Conservation (phyloP, 805 yeast species). For the Pichia nanzhaoensis region DNA sequence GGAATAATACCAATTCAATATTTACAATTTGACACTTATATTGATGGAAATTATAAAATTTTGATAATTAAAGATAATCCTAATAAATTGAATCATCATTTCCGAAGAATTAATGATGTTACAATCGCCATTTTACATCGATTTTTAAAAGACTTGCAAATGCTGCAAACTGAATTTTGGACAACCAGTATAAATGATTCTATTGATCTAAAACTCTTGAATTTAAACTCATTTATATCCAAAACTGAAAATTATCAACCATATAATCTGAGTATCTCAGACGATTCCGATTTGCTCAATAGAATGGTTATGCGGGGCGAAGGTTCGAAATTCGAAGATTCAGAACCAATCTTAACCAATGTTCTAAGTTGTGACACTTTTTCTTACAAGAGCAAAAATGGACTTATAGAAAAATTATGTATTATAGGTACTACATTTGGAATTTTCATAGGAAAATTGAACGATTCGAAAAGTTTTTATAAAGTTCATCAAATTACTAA, state of each 20-base stretch:
- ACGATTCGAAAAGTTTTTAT: conserved; percentile 45
- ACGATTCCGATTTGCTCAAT: neutral
- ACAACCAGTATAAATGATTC: conserved; percentile 6
- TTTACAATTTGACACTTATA: conserved; percentile 13
- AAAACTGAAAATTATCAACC: conserved; percentile 20
- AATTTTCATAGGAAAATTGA: conserved; percentile 44
- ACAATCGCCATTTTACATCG: conserved; percentile 20
- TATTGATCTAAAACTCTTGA: conserved; percentile 12
- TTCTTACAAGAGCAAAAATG: neutral
- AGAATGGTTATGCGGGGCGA: neutral
- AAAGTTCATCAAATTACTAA: conserved; percentile 45
- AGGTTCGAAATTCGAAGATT: neutral
- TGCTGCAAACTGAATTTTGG: conserved; percentile 19
- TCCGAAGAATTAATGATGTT: conserved; percentile 19
- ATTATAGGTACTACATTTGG: conserved; percentile 62
- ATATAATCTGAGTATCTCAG: conserved; percentile 10
- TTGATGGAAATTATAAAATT: conserved; percentile 16
- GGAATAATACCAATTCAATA: conserved; percentile 28
- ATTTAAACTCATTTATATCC: conserved; percentile 15
- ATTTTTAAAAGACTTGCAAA: conserved; percentile 20
- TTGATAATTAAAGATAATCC: conserved; percentile 22
- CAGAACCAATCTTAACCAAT: conserved; percentile 4
- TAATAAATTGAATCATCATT: conserved; percentile 15
- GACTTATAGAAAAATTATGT: conserved; percentile 27
- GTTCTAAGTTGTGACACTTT: conserved; percentile 12